phyloP scores from a whole-genome alignment of 2,329 filamentous ascomycete species.

The Xylariaceae sp. region DNA sequence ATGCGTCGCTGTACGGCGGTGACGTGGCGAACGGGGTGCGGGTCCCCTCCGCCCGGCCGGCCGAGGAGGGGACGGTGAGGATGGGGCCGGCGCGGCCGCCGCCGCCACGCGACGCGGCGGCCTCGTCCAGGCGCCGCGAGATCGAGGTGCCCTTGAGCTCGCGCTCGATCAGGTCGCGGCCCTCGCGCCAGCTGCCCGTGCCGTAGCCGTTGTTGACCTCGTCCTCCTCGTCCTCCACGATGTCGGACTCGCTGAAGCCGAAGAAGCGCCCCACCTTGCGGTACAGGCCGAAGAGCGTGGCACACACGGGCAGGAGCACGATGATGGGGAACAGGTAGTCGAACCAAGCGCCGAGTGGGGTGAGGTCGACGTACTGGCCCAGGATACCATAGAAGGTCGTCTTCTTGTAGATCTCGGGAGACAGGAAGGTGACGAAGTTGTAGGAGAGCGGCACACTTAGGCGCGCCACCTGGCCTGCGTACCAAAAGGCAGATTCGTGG shows the following conservation, averaged over 20 bases:
- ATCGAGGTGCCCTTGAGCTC: slow-evolving; percentile 63
- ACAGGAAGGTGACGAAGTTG: slow-evolving; percentile 92
- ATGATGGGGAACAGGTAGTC: slow-evolving; percentile 84
- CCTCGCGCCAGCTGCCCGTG: slow-evolving; percentile 83
- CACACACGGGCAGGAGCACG: slow-evolving; percentile 75
- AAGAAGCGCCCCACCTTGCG: slow-evolving; percentile 68
- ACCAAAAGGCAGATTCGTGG: slow-evolving; percentile 91
- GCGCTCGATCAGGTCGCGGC: slow-evolving; percentile 79
- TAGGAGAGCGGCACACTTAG: slow-evolving; percentile 89
- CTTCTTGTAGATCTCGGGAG: slow-evolving; percentile 59
- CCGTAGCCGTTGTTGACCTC: slow-evolving; percentile 60
- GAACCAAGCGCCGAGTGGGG: slow-evolving; percentile 73
- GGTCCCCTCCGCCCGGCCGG: slow-evolving; percentile 25
- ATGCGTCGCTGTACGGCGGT: slow-evolving; percentile 26
- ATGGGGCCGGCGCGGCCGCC: slow-evolving; percentile 35
- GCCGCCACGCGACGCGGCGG: slow-evolving; percentile 28
- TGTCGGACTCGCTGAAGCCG: slow-evolving; percentile 67
- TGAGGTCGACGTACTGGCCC: slow-evolving; percentile 75
- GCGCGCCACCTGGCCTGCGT: slow-evolving; percentile 83
- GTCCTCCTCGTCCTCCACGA: slow-evolving; percentile 68
- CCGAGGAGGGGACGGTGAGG: slow-evolving; percentile 36
- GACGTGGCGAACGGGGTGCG: slow-evolving; percentile 38
- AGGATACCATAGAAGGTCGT: slow-evolving; percentile 87
- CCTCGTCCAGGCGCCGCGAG: slow-evolving; percentile 39
- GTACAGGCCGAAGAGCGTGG: slow-evolving; percentile 85